These are phyloP conservation scores for Cinnamomum chago DNA, from an alignment of 164 flowering plant genomes.

Conservation along the genomic window DNA sequence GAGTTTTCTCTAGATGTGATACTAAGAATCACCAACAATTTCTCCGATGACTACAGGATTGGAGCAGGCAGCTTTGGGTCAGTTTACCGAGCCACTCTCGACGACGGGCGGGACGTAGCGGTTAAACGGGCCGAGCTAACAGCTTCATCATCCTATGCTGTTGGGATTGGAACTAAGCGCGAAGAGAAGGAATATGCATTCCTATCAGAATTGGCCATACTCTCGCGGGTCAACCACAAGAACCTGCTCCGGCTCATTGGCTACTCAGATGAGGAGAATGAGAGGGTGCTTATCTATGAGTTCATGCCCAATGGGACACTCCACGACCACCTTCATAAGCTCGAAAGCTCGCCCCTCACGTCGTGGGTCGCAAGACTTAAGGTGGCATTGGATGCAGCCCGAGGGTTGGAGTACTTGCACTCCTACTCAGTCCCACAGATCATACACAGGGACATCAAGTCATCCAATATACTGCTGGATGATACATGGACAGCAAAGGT, in stretches of 20 bases:
- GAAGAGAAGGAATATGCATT: conserved; percentile 66
- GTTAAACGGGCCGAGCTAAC: conserved; percentile 62
- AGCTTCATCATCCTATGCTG: conserved; percentile 12
- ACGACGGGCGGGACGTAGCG: conserved; percentile 63
- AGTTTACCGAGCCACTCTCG: conserved; percentile 52
- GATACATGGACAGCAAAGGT: conserved; percentile 62
- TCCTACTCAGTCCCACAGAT: conserved; percentile 56
- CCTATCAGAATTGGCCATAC: conserved; percentile 57
- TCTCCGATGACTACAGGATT: conserved; percentile 50
- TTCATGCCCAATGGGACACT: conserved; percentile 62
- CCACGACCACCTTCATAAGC: conserved; percentile 67
- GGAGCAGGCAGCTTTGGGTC: conserved; percentile 80
- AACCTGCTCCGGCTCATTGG: conserved; percentile 67
- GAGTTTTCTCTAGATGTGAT: conserved; percentile 38
- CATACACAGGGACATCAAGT: conserved; percentile 86
- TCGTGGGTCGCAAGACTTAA: conserved; percentile 58
- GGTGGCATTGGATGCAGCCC: conserved; percentile 73
- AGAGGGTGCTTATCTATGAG: conserved; percentile 62
- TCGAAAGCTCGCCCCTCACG: conserved; percentile 28
- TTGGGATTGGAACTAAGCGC: conserved; percentile 18
- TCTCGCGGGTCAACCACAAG: conserved; percentile 68
- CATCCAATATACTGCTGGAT: conserved; percentile 78
- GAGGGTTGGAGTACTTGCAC: conserved; percentile 84
- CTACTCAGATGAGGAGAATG: conserved; percentile 50
- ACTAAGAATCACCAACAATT: conserved; percentile 38